Evolutionary conservation across 805 yeast genomes (phyloP), one percentile per base, ranked within the genome.

Genomic region (Kockiozyma suomiensis): DNA sequence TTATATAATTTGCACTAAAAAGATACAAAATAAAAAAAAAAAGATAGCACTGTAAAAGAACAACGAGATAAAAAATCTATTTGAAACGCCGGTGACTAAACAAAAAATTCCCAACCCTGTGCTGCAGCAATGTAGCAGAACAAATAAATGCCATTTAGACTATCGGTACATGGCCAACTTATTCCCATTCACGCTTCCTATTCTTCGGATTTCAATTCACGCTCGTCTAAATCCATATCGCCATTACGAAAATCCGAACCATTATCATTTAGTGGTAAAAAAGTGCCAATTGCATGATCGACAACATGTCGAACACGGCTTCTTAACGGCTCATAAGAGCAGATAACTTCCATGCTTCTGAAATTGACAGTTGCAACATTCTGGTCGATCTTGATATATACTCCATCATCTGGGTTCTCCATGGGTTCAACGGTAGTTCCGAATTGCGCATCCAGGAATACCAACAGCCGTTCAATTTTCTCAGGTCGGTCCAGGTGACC

Each of bases 291-390:
- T 15, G 96, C 96, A 64, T 96, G 81, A 46, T 81, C 83, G 61
- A 94, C 75, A 21, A 93, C 86, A 66, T 88, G 92, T 64, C 86
- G 89, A 1, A 94, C 85, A 70, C 99, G 82, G 59, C 90, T 93
- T 66, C 84, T 84, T 57, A 94, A 75, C 1, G 91, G 92, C 56
- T 83, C 85, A 0, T 92, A 86, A 1, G 83, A 74, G 70, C 97
- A 90, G 30, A 78, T 79, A 1, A 93, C 96, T 3, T 80, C 77
- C 73, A 91, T 80, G 37, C 81, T 82, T 1, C 77, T 70, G 66
- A 86, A 89, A 66, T 86, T 82, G 17, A 94, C 82, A 7, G 74
- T 75, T 0, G 97, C 98, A 48, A 78, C 85, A 61, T 81, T 83
- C 59, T 85, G 85, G 41, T 96, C 98, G 53, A 93, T 85, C 33